Evolutionary conservation across 2,329 filamentous ascomycete species (phyloP).

Genomic region (Pseudogymnoascus sp.): DNA sequence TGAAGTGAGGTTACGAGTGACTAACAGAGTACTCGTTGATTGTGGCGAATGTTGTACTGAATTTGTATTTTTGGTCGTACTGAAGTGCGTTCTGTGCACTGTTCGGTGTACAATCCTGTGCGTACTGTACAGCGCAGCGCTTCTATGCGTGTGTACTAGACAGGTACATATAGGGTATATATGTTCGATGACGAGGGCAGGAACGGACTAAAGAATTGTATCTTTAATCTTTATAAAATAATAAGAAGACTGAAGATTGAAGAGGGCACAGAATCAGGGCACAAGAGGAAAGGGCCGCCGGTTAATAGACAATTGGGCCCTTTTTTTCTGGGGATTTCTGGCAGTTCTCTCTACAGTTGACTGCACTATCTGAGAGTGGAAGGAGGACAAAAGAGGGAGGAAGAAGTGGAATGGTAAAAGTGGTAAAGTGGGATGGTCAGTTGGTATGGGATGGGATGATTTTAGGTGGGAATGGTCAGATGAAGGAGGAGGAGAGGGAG

Average conservation of each 20-base stretch:
- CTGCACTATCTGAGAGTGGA: not conserved
- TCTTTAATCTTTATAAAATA: not conserved
- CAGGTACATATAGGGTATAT: not conserved
- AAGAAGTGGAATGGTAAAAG: not conserved
- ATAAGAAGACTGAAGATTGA: not conserved
- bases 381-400: not conserved
- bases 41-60: slow-evolving; percentile 1
- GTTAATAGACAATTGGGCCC: not conserved
- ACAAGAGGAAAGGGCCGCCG: not conserved
- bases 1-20: not conserved
- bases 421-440: not conserved
- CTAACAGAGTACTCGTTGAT: not conserved
- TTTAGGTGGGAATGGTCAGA: not conserved
- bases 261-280: not conserved
- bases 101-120: not conserved
- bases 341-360: not conserved
- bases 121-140: not conserved
- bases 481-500: not conserved
- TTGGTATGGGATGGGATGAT: not conserved
- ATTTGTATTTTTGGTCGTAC: not conserved
- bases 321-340: not conserved
- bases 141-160: not conserved
- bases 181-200: not conserved
- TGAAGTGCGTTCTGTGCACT: not conserved
- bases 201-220: not conserved